Conservation (phyloP, 352 stramenopile genomes). For the Phytopythium cucurbitacearum region DNA sequence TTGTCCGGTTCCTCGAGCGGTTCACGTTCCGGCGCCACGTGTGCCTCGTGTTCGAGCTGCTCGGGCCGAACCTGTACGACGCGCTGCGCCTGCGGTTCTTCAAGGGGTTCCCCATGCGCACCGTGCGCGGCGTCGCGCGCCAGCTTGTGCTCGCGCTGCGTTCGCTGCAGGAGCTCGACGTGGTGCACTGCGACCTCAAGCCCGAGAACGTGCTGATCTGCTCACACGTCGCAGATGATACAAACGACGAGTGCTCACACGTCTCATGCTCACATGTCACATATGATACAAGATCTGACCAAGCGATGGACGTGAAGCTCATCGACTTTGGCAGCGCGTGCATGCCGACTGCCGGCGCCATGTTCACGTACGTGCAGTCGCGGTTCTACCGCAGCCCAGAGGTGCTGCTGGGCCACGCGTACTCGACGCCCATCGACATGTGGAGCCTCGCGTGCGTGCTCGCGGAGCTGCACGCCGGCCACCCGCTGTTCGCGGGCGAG, state of each 20-base stretch:
- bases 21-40: slow-evolving; percentile 94
- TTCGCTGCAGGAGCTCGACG: slow-evolving; percentile 66
- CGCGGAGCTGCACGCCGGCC: slow-evolving; percentile 73
- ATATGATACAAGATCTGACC: slow-evolving; percentile 5
- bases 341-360: slow-evolving; percentile 70
- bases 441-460: slow-evolving; percentile 89
- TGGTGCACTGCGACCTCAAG: slow-evolving; percentile 98
- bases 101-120: slow-evolving; percentile 87
- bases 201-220: slow-evolving; percentile 94
- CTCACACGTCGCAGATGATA: too few species aligned
- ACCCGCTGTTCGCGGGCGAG: slow-evolving; percentile 83
- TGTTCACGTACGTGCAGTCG: slow-evolving; percentile 97
- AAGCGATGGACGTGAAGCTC: slow-evolving; percentile 52
- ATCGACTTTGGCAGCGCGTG: slow-evolving; percentile 99
- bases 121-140: slow-evolving; percentile 83
- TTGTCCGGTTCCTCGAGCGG: slow-evolving; percentile 91
- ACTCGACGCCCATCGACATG: slow-evolving; percentile 81
- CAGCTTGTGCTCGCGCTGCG: slow-evolving; percentile 87
- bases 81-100: slow-evolving; percentile 96
- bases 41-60: slow-evolving; percentile 96
- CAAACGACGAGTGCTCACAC: too few species aligned
- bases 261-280: neutral
- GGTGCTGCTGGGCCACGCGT: slow-evolving; percentile 93
- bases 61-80: slow-evolving; percentile 96
- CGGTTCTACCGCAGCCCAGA: slow-evolving; percentile 97